Conservation (phyloP, 306 rosid genomes). For the Fagus crenata region DNA sequence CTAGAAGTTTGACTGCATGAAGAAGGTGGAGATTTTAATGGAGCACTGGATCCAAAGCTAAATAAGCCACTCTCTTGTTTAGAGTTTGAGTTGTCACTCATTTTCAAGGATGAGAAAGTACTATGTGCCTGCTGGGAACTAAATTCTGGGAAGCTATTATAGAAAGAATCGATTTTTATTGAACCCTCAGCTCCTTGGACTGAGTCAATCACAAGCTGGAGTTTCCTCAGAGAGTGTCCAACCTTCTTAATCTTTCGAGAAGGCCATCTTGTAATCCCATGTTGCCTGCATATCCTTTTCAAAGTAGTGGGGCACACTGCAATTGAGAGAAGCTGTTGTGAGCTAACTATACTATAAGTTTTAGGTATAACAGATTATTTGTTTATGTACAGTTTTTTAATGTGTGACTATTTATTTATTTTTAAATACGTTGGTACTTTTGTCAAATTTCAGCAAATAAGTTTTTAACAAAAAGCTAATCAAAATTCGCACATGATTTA, state of each 20-base stretch:
- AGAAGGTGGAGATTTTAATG: constrained; percentile 40
- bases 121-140: constrained; percentile 30
- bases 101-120: constrained; percentile 17
- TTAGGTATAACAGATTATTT: neutral
- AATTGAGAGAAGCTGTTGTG: neutral
- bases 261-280: constrained; percentile 66
- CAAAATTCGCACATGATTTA: no score
- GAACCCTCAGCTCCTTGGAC: constrained; percentile 72
- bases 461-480: no score
- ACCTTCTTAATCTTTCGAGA: constrained; percentile 70
- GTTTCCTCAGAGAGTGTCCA: constrained; percentile 61
- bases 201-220: constrained; percentile 63
- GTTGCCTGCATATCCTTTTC: constrained; percentile 75
- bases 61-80: constrained; percentile 19
- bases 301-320: constrained; percentile 73
- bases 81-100: constrained; percentile 23
- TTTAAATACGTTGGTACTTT: no score
- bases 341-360: neutral
- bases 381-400: no score
- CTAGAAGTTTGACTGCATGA: constrained; percentile 46
- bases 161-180: constrained; percentile 54
- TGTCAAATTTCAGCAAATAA: no score
- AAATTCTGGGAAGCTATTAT: constrained; percentile 57
- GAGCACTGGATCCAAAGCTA: constrained; percentile 25
- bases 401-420: no score